Evolutionary conservation across 257 asterid species (phyloP).

Genomic region (Salvia rosmarinus): DNA sequence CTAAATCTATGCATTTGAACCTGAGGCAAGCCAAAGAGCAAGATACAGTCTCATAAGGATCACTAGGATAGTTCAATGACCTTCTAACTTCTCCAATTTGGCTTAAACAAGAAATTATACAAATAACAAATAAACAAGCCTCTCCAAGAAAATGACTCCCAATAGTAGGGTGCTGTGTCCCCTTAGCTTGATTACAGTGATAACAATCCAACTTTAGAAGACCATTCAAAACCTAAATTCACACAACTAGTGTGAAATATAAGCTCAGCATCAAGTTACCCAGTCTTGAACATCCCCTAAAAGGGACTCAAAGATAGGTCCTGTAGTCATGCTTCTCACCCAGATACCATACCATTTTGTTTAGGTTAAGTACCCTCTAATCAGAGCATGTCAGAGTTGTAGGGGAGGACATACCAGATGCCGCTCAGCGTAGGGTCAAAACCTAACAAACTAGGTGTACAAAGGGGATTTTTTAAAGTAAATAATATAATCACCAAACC

Average conservation of each 20-base stretch:
- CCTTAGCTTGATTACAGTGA: constrained; percentile 16
- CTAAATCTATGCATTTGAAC: constrained; percentile 98
- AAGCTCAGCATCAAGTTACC: constrained; percentile 2
- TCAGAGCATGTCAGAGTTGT: constrained; percentile 12
- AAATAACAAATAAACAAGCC: not conserved
- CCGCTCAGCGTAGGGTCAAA: constrained; percentile 7
- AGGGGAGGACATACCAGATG: not conserved
- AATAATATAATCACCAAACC: constrained; percentile 7
- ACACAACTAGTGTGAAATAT: not conserved
- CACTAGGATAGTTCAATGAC: constrained; percentile 8
- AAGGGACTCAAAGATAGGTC: constrained; percentile 13
- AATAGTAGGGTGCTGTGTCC: not conserved
- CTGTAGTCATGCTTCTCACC: constrained; percentile 2
- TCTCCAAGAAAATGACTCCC: not conserved
- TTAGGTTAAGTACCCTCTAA: constrained; percentile 17
- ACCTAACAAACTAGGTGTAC: constrained; percentile 11
- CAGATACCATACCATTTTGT: constrained; percentile 15
- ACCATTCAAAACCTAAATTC: not conserved
- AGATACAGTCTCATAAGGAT: not conserved
- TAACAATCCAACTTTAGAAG: constrained; percentile 9
- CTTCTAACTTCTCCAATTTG: constrained; percentile 25
- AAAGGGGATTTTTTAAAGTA: constrained; percentile 15
- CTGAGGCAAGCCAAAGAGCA: constrained; percentile 46
- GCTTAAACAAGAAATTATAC: not conserved
- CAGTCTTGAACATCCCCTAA: constrained; percentile 11